These are phyloP conservation scores for Teratosphaeriaceae sp. DNA, from an alignment of 2,329 filamentous ascomycete genomes.

Conservation along the genomic window DNA sequence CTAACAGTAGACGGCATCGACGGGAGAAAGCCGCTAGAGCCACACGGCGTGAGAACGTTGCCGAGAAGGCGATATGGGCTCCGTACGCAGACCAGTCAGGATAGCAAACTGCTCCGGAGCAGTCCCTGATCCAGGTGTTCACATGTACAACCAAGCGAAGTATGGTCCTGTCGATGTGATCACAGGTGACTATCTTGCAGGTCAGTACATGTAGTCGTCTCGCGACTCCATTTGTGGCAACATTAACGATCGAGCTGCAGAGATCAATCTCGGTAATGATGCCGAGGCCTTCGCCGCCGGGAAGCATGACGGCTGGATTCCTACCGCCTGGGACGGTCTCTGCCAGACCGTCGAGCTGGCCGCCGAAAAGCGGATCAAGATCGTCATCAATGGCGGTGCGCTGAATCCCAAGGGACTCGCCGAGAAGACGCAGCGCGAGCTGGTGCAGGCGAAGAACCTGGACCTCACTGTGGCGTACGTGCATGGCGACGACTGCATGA, in stretches of 20 bases:
- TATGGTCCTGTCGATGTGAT: conserved; percentile 41
- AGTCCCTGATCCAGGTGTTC: conserved; percentile 21
- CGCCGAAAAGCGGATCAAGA: conserved; percentile 44
- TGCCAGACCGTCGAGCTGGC: conserved; percentile 40
- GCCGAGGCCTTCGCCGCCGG: conserved; percentile 18
- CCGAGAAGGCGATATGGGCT: conserved; percentile 5
- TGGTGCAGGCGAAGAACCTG: conserved; percentile 28
- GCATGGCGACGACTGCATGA: conserved; percentile 32
- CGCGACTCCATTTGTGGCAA: no score
- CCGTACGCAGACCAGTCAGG: conserved; percentile 6
- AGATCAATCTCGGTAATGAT: conserved; percentile 23
- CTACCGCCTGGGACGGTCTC: conserved; percentile 45
- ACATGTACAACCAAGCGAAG: conserved; percentile 23
- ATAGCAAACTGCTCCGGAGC: conserved; percentile 17
- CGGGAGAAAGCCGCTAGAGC: no score
- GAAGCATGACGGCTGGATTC: conserved; percentile 20
- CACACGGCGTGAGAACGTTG: no score
- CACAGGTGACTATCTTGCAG: conserved; percentile 47
- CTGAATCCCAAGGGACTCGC: conserved; percentile 50
- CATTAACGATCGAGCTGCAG: no score
- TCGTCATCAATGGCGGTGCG: conserved; percentile 51
- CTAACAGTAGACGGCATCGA: no score
- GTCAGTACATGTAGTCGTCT: conserved; percentile 21
- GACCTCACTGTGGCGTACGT: conserved; percentile 41
- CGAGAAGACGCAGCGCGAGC: conserved; percentile 34